Evolutionary conservation across 2,329 filamentous ascomycete species (phyloP).

Genomic region (Whalleya microplaca): DNA sequence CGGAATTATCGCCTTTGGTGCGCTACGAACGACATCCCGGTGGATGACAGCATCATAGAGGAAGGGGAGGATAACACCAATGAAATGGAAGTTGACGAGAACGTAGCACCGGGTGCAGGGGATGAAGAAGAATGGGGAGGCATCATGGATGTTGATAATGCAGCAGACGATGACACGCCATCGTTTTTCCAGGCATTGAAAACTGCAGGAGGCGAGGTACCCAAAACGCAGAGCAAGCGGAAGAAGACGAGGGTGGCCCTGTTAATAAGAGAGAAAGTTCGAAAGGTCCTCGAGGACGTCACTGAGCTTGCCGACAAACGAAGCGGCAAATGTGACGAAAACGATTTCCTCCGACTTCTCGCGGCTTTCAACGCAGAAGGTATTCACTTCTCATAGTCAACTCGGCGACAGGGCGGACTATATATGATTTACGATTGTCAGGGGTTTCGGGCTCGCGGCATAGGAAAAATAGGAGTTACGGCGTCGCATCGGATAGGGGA

Average conservation of each 20-base stretch:
- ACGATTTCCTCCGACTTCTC: slow-evolving; percentile 83
- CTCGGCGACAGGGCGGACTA: slow-evolving; percentile 19
- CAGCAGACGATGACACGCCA: slow-evolving; percentile 70
- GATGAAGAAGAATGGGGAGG: slow-evolving; percentile 54
- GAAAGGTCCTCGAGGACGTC: slow-evolving; percentile 79
- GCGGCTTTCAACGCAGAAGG: slow-evolving; percentile 87
- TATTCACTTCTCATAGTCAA: slow-evolving; percentile 79
- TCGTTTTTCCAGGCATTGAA: slow-evolving; percentile 78
- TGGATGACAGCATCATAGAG: slow-evolving; percentile 68
- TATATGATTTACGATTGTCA: slow-evolving; percentile 11
- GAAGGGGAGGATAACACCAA: slow-evolving; percentile 45
- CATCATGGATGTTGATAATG: slow-evolving; percentile 53
- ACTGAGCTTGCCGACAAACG: slow-evolving; percentile 82
- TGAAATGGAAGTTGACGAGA: slow-evolving; percentile 45
- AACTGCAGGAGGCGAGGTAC: slow-evolving; percentile 41
- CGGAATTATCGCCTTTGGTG: slow-evolving; percentile 90
- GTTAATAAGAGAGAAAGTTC: slow-evolving; percentile 84
- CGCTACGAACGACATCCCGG: slow-evolving; percentile 77
- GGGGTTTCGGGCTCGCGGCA: slow-evolving; percentile 17
- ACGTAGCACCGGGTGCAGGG: slow-evolving; percentile 43
- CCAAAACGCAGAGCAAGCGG: slow-evolving; percentile 69
- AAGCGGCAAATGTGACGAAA: slow-evolving; percentile 86
- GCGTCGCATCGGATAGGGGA: slow-evolving; percentile 3
- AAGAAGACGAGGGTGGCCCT: slow-evolving; percentile 80
- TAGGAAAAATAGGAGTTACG: slow-evolving; percentile 11